Percentiles rank a stretch among this genome's conserved stretches.
phyloP scores from a whole-genome alignment of 352 stramenopile genomes.

The Phytophthora gonapodyides region DNA sequence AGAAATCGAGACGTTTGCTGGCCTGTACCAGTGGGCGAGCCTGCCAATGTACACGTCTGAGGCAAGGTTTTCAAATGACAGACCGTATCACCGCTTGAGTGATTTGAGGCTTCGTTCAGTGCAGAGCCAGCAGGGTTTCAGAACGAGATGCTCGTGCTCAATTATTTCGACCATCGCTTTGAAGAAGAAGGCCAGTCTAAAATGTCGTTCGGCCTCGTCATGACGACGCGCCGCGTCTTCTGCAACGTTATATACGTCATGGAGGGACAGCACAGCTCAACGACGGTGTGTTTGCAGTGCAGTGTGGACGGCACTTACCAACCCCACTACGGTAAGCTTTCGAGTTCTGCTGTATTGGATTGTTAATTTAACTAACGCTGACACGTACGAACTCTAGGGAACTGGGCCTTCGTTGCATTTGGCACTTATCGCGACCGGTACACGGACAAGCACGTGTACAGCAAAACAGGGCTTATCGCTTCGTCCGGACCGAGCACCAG shows the following conservation, averaged over 20 bases:
- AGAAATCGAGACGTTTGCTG: background rate
- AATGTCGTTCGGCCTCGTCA: constrained; percentile 11
- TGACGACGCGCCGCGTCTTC: constrained; percentile 8
- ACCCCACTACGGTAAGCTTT: constrained; percentile 4
- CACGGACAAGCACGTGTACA: constrained; percentile 4
- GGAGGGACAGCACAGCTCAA: constrained; percentile 5
- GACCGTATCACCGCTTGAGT: background rate
- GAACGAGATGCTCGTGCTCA: constrained; percentile 8
- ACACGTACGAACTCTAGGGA: background rate
- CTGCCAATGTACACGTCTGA: background rate
- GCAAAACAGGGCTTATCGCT: constrained; percentile 26
- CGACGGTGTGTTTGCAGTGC: constrained; percentile 17
- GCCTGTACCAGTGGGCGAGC: background rate
- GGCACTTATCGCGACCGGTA: constrained; percentile 10
- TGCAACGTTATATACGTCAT: constrained; percentile 12
- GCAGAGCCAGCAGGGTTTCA: background rate
- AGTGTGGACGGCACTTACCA: constrained; percentile 26
- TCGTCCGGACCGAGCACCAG: constrained; percentile 18
- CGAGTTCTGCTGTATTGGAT: too few species aligned
- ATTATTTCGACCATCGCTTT: constrained; percentile 20
- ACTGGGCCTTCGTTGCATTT: constrained; percentile 14
- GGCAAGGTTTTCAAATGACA: background rate
- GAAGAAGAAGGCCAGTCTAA: constrained; percentile 7
- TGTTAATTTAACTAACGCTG: too few species aligned
- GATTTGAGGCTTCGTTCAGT: background rate